phyloP scores from a whole-genome alignment of 257 asterid genomes.

The Anisodus tanguticus region DNA sequence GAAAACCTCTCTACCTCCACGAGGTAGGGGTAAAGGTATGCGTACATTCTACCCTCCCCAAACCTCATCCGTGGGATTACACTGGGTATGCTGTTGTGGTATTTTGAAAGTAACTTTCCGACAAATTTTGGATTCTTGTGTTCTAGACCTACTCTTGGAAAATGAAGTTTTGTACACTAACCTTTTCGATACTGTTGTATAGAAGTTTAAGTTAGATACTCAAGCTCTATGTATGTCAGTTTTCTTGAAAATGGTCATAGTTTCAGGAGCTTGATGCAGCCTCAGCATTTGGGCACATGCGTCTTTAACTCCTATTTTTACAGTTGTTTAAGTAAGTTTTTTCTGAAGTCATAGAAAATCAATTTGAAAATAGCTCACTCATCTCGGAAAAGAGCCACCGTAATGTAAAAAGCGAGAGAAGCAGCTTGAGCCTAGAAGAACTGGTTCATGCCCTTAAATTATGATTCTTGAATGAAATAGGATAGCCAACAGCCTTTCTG shows the following conservation, averaged over 20 bases:
- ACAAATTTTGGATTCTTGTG: background rate
- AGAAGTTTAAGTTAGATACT: background rate
- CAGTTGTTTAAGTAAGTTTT: background rate
- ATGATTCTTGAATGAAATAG: constrained; percentile 7
- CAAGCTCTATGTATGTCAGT: background rate
- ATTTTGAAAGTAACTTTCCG: too few relatives aligned
- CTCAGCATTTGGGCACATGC: background rate
- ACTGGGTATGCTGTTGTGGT: too few relatives aligned
- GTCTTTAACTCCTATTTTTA: background rate
- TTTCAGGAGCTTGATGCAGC: background rate
- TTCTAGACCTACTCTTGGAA: background rate
- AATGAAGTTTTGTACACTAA: background rate
- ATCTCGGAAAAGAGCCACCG: background rate
- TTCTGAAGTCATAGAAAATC: background rate
- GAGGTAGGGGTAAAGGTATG: too few relatives aligned
- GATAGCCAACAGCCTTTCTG: background rate
- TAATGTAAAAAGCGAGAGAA: background rate
- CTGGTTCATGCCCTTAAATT: background rate
- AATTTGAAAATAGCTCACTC: background rate
- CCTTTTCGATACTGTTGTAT: background rate
- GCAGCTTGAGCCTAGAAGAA: background rate
- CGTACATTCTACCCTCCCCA: too few relatives aligned
- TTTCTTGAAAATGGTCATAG: background rate
- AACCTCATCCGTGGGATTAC: too few relatives aligned
- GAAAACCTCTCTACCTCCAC: too few relatives aligned